phyloP scores from a whole-genome alignment of 148 eudicot species.

The Cornus suecica region DNA sequence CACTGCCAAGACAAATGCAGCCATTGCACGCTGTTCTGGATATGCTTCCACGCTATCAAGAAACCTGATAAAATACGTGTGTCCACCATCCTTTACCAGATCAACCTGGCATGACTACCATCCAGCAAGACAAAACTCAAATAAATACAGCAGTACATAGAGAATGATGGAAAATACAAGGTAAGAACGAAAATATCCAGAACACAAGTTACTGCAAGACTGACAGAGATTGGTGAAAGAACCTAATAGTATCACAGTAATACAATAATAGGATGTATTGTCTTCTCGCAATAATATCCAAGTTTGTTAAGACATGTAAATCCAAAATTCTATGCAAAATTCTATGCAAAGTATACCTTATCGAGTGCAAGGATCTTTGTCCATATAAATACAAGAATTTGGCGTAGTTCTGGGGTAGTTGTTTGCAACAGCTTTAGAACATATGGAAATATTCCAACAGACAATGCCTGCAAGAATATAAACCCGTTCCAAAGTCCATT shows the following conservation, averaged over 20 bases:
- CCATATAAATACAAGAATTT: slow-evolving; percentile 97
- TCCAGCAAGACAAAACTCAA: slow-evolving; percentile 19
- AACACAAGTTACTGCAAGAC: not conserved
- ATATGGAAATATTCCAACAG: slow-evolving; percentile 95
- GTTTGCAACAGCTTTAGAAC: slow-evolving; percentile 92
- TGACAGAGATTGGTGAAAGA: not conserved
- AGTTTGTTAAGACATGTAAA: not conserved
- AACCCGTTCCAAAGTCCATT: slow-evolving; percentile 1
- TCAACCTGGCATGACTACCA: slow-evolving; percentile 97
- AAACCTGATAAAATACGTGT: slow-evolving; percentile 83
- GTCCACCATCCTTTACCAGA: slow-evolving; percentile 96
- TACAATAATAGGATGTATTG: too few relatives aligned
- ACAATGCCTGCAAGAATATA: slow-evolving; percentile 67
- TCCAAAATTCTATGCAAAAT: not conserved
- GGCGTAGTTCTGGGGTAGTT: slow-evolving; percentile 82
- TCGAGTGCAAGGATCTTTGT: slow-evolving; percentile 94
- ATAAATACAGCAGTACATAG: not conserved
- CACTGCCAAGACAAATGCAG: slow-evolving; percentile 95
- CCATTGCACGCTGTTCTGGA: slow-evolving; percentile 99
- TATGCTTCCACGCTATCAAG: slow-evolving; percentile 84
- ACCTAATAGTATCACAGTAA: not conserved
- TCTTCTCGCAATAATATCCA: not conserved
- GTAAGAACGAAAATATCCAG: too few relatives aligned
- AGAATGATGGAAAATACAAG: not conserved
- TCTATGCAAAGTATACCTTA: slow-evolving; percentile 31